These are phyloP conservation scores for Mycosarcoma maydis DNA, from an alignment of 1,284 basidiomycete genomes.

Conservation along the genomic window DNA sequence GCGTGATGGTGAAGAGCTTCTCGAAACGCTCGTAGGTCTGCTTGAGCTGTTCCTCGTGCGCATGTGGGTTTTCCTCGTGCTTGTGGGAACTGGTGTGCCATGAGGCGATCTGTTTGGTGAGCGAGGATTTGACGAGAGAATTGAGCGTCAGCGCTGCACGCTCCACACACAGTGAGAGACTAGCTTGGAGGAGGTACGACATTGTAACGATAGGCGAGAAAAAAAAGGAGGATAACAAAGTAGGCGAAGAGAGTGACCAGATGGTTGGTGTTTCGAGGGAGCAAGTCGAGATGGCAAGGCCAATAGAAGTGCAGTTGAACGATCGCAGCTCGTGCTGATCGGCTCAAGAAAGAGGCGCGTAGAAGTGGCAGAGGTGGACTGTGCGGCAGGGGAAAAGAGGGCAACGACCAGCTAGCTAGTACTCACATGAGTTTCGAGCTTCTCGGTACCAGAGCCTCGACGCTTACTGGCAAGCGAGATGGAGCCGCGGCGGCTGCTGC, in stretches of 20 bases:
- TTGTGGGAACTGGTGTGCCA: slow-evolving; percentile 61
- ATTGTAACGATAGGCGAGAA: slow-evolving; percentile 6
- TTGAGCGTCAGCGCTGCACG: slow-evolving; percentile 25
- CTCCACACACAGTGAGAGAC: slow-evolving; percentile 18
- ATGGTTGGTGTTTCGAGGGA: too few relatives aligned
- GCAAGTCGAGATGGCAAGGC: too few relatives aligned
- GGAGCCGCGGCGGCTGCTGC: slow-evolving; percentile 46
- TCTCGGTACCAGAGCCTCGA: slow-evolving; percentile 59
- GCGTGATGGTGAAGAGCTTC: slow-evolving; percentile 60
- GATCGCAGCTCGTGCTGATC: too few relatives aligned
- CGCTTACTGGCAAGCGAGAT: slow-evolving; percentile 43
- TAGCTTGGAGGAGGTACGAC: slow-evolving; percentile 18
- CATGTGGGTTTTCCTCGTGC: slow-evolving; percentile 49
- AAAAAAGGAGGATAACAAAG: neutral
- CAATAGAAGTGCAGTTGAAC: too few relatives aligned
- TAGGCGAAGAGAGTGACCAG: too few relatives aligned
- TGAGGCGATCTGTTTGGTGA: slow-evolving; percentile 53
- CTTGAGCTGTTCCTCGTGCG: slow-evolving; percentile 56
- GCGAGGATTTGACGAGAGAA: slow-evolving; percentile 1
- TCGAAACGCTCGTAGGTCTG: slow-evolving; percentile 49
- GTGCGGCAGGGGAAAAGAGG: neutral
- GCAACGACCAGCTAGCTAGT: too few relatives aligned
- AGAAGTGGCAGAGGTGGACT: neutral
- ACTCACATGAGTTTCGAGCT: slow-evolving; percentile 58
- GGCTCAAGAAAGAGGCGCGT: too few relatives aligned